Conservation (phyloP, 2,329 filamentous ascomycete species). For the Aureobasidium sp. region DNA sequence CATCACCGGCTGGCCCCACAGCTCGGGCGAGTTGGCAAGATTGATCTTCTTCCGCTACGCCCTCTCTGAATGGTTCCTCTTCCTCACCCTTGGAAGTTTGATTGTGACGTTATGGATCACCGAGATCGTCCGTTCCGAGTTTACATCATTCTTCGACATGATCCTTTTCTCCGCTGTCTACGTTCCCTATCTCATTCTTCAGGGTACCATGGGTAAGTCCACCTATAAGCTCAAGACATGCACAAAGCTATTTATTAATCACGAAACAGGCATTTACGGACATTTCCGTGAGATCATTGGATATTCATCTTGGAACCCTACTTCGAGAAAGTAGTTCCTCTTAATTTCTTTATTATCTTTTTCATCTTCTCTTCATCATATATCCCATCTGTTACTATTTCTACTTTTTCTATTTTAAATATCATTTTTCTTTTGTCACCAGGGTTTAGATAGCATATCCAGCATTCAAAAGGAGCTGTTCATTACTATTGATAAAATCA, state of each 20-base stretch:
- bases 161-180: constrained; percentile 35
- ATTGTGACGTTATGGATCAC: constrained; percentile 40
- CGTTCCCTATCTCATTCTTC: constrained; percentile 35
- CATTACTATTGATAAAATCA: not conserved
- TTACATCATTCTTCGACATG: constrained; percentile 33
- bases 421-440: not conserved
- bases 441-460: not conserved
- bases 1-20: constrained; percentile 36
- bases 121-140: constrained; percentile 37
- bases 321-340: constrained; percentile 24
- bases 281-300: constrained; percentile 38
- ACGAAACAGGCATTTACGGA: constrained; percentile 30
- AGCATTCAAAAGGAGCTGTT: not conserved
- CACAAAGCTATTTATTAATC: not conserved
- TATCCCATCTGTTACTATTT: not conserved
- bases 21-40: constrained; percentile 27
- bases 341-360: not conserved
- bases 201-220: constrained; percentile 32
- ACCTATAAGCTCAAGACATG: not conserved
- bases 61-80: constrained; percentile 37
- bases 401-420: not conserved
- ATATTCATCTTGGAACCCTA: constrained; percentile 42
- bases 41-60: constrained; percentile 42
- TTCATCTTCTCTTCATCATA: not conserved
- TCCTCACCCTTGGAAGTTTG: constrained; percentile 31